Evolutionary conservation across 768 basidiomycete species (phyloP).

Genomic region (Termitomyces sp.): DNA sequence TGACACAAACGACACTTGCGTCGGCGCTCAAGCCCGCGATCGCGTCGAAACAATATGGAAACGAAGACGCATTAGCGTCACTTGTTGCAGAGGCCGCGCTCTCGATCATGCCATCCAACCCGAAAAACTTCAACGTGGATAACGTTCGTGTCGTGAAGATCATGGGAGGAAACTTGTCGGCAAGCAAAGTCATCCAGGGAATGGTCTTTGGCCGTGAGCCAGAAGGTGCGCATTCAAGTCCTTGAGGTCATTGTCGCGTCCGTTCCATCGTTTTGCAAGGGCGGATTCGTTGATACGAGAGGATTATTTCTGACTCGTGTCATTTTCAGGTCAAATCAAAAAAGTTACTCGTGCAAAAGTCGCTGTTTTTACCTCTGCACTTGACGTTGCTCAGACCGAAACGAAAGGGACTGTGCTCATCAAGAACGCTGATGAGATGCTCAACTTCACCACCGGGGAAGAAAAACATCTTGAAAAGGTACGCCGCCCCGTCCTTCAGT

Average conservation of each 20-base stretch:
- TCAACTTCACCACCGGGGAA: constrained; percentile 95
- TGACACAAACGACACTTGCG: constrained; percentile 65
- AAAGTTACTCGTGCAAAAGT: constrained; percentile 87
- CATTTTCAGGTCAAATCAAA: constrained; percentile 65
- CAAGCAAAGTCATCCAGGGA: constrained; percentile 87
- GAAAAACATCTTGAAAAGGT: constrained; percentile 96
- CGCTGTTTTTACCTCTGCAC: constrained; percentile 88
- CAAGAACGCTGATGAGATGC: constrained; percentile 93
- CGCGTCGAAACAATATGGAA: constrained; percentile 96
- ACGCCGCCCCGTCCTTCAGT: background rate
- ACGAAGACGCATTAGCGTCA: constrained; percentile 75
- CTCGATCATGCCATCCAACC: constrained; percentile 85
- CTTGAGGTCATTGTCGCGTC: background rate
- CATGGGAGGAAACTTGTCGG: constrained; percentile 86
- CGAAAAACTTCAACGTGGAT: constrained; percentile 95
- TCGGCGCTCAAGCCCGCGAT: constrained; percentile 87
- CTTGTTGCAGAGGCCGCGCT: constrained; percentile 94
- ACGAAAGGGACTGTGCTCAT: constrained; percentile 98
- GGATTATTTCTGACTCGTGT: background rate
- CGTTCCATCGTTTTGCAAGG: no score
- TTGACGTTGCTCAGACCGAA: constrained; percentile 95
- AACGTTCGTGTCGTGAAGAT: constrained; percentile 99
- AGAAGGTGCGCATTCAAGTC: constrained; percentile 57
- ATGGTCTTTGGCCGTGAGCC: constrained; percentile 99
- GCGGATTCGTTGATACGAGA: background rate